Evolutionary conservation across 2,329 filamentous ascomycete species (phyloP).

Genomic region (Dothideomycetidae sp.): DNA sequence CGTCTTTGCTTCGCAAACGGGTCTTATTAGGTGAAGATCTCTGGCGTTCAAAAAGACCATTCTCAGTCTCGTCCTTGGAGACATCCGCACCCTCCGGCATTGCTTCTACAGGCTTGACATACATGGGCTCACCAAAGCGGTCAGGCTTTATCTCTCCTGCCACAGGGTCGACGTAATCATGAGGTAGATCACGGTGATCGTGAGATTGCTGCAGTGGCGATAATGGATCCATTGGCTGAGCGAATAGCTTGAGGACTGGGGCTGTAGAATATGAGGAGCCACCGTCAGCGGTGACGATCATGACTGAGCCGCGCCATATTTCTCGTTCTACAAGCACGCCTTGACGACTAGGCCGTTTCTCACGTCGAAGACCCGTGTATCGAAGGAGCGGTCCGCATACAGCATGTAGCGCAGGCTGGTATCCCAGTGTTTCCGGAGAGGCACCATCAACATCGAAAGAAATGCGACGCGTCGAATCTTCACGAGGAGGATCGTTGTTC

Average conservation of each 20-base stretch:
- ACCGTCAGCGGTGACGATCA: conserved; percentile 85
- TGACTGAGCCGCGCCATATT: conserved; percentile 82
- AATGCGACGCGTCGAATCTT: conserved; percentile 13
- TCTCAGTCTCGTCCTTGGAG: conserved; percentile 64
- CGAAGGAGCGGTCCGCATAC: conserved; percentile 83
- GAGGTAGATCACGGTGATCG: conserved; percentile 44
- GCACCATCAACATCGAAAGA: conserved; percentile 37
- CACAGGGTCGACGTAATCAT: conserved; percentile 79
- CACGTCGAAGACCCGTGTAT: conserved; percentile 67
- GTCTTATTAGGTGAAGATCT: conserved; percentile 27
- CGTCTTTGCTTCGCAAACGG: conserved; percentile 46
- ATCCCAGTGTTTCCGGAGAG: conserved; percentile 54
- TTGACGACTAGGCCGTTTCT: conserved; percentile 26
- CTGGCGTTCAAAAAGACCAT: conserved; percentile 59
- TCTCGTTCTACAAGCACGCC: conserved; percentile 44
- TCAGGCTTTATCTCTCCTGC: conserved; percentile 78
- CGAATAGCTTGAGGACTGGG: conserved; percentile 71
- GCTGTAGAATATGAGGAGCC: conserved; percentile 67
- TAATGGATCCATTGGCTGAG: conserved; percentile 69
- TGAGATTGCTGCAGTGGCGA: conserved; percentile 59
- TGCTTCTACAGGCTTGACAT: conserved; percentile 78
- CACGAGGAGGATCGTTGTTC: conserved; percentile 16
- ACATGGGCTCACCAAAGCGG: conserved; percentile 70
- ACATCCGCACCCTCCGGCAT: conserved; percentile 65
- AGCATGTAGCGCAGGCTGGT: conserved; percentile 70